phyloP scores from a whole-genome alignment of 225 moss, liverwort and hornwort species.

The Anthoceros angustus region DNA sequence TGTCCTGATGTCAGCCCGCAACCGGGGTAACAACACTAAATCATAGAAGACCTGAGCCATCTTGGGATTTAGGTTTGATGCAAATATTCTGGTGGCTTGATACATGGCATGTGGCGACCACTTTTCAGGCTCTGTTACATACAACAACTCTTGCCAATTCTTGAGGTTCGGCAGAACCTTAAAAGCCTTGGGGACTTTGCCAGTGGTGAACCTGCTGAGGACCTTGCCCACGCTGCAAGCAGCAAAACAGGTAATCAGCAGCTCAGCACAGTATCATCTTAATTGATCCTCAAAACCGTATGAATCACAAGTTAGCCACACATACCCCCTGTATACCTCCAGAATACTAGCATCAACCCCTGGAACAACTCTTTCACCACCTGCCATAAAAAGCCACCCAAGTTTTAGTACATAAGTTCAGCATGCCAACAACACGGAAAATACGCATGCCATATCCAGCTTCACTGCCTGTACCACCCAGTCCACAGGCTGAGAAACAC shows the following conservation, averaged over 20 bases:
- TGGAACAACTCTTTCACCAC: constrained; percentile 45
- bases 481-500: not conserved
- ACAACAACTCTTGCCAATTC: constrained; percentile 91
- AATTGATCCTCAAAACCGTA: not conserved
- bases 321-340: constrained; percentile 82
- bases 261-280: not conserved
- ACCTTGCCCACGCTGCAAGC: constrained; percentile 78
- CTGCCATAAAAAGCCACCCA: constrained; percentile 25
- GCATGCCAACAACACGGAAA: not conserved
- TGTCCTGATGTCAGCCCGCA: constrained; percentile 67
- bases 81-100: constrained; percentile 91
- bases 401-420: not conserved
- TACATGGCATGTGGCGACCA: constrained; percentile 97
- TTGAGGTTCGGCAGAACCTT: constrained; percentile 81
- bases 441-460: not conserved
- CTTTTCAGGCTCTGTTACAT: constrained; percentile 74
- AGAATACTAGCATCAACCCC: constrained; percentile 65
- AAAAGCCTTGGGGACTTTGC: constrained; percentile 89
- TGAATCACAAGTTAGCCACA: not conserved
- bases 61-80: constrained; percentile 82
- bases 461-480: not conserved
- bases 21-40: constrained; percentile 69
- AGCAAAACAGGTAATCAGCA: not conserved
- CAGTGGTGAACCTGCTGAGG: constrained; percentile 70
- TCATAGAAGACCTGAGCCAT: constrained; percentile 91